Percentiles rank a stretch among this genome's conserved stretches.
Conservation (phyloP, 306 rosid species). For the Quercus berberidifolia region DNA sequence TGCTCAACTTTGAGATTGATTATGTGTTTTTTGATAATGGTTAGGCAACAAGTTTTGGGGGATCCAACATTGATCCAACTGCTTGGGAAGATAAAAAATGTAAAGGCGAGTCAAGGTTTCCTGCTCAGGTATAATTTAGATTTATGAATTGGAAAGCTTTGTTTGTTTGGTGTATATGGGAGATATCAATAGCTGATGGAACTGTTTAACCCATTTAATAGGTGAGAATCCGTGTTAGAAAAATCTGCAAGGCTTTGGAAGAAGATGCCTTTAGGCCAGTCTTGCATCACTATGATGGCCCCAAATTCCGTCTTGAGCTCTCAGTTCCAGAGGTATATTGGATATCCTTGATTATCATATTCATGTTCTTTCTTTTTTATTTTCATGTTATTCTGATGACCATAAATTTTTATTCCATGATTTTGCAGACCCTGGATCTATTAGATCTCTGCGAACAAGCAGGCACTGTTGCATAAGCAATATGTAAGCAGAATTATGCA, state of each 20-base stretch:
- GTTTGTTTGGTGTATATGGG: neutral
- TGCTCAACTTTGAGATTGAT: neutral
- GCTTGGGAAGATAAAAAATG: slow-evolving; percentile 99
- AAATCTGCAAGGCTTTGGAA: slow-evolving; percentile 88
- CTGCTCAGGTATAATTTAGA: slow-evolving; percentile 78
- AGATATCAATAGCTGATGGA: neutral
- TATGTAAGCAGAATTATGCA: slow-evolving; percentile 23
- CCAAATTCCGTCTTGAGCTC: slow-evolving; percentile 98
- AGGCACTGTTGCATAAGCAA: slow-evolving; percentile 72
- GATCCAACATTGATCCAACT: slow-evolving; percentile 99
- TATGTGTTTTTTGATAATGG: slow-evolving; percentile 8
- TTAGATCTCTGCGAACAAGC: slow-evolving; percentile 94
- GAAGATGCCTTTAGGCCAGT: slow-evolving; percentile 99
- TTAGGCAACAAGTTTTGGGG: slow-evolving; percentile 95
- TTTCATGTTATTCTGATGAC: neutral
- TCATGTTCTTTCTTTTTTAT: neutral
- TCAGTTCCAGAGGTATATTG: slow-evolving; percentile 87
- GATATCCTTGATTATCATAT: neutral
- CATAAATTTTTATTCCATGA: neutral
- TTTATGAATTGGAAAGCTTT: neutral
- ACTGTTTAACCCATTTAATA: slow-evolving; percentile 16
- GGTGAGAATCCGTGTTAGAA: slow-evolving; percentile 85
- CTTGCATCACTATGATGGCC: slow-evolving; percentile 97
- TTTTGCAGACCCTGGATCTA: slow-evolving; percentile 86
- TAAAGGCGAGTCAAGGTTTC: slow-evolving; percentile 98